phyloP scores from a whole-genome alignment of 2,329 filamentous ascomycete genomes.

The Cytospora mali region DNA sequence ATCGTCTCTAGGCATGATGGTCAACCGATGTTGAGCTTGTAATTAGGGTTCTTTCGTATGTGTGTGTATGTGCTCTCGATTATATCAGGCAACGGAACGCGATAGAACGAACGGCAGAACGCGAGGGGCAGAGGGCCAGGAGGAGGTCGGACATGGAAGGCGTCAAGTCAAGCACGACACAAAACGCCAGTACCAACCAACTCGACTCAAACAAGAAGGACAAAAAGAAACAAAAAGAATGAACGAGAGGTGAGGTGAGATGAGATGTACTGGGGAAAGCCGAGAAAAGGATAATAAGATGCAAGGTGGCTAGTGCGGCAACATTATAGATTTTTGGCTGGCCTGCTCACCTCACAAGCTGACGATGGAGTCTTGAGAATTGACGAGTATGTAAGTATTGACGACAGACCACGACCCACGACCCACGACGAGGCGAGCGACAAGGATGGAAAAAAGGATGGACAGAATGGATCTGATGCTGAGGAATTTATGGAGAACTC shows the following conservation, averaged over 20 bases:
- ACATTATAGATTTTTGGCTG: slow-evolving; percentile 27
- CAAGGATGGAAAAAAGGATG: slow-evolving; percentile 8
- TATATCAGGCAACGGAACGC: slow-evolving; percentile 7
- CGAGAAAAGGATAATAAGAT: slow-evolving; percentile 22
- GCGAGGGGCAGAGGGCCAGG: slow-evolving; percentile 10
- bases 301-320: slow-evolving; percentile 19
- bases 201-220: slow-evolving; percentile 8
- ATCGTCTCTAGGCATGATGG: slow-evolving; percentile 73
- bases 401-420: slow-evolving; percentile 22
- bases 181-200: neutral
- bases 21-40: slow-evolving; percentile 47
- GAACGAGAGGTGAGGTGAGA: slow-evolving; percentile 22
- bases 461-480: slow-evolving; percentile 16
- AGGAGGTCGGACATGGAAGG: slow-evolving; percentile 5
- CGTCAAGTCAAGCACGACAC: slow-evolving; percentile 4
- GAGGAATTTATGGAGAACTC: slow-evolving; percentile 27
- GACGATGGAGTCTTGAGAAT: neutral
- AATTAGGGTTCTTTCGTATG: slow-evolving; percentile 13
- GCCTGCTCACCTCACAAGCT: slow-evolving; percentile 26
- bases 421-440: slow-evolving; percentile 21
- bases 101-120: slow-evolving; percentile 9
- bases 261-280: neutral
- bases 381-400: slow-evolving; percentile 3
- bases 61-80: slow-evolving; percentile 25
- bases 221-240: slow-evolving; percentile 26